Evolutionary conservation across 768 basidiomycete species (phyloP), one percentile per base, ranked within the genome.

Genomic region (Hydnomerulius pinastri): DNA sequence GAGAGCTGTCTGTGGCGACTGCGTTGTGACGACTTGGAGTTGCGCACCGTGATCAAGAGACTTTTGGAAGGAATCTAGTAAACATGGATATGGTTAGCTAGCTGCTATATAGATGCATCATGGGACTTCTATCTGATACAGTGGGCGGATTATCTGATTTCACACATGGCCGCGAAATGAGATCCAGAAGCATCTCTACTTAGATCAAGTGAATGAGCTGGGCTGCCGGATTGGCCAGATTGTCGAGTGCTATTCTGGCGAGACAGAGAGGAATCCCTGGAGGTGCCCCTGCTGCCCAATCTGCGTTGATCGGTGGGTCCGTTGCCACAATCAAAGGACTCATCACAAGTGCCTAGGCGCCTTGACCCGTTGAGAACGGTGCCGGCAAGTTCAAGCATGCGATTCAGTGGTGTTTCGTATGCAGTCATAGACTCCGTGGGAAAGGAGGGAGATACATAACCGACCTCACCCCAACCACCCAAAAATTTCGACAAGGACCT

Each of bases 1-100:
- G 83, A 84, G 27, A 78, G 85, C 24, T 87, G 86, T 60, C 62
- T 90, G 39, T 90, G 88, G 87, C 78, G 82, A 42, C 46, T 89
- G 51, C 82, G 85, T 24, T 79, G 82, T 59, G 72, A 68, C 10
- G 77, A 83, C 44, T 60, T 56, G 13, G 66, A 58, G 13, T 54
- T 86, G 53, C 65, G 77, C 48, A 67, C 55, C 21, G 56, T 68
- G 18, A 72, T 87, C 46, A 80, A 79, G 66, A 65, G 64, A 32
- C 42, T 73, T 50, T 63, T 85, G 48, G 58, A 70, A 15, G 57
- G 56, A 2, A 39, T 63, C 21, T 41, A 25, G n/a, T n/a, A n/a
- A n/a, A n/a, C n/a, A n/a, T n/a, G n/a, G 23, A 39, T 17, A 39
- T 21, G 18, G 23, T 23, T 23, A 23, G 38, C 8, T 4, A 39